Conservation (phyloP, 139 green algal genomes). For the Deuterostichococcus epilithicus region DNA sequence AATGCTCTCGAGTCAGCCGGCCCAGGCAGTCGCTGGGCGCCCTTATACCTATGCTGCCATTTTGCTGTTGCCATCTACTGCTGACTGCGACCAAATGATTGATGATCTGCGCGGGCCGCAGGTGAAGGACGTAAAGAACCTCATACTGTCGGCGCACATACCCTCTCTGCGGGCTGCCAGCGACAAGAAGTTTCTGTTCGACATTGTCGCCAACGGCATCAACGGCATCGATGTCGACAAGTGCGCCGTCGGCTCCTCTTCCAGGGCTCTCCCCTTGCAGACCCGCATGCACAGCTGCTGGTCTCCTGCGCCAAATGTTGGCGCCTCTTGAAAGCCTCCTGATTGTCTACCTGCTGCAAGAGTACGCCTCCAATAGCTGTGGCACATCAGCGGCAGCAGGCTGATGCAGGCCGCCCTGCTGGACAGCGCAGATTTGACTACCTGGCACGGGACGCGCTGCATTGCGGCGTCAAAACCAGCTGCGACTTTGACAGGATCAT, state of each 20-base stretch:
- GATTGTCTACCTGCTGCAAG: too few species aligned
- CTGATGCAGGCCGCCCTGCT: too few species aligned
- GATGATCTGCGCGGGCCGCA: conserved; percentile 26
- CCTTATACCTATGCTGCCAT: too few species aligned
- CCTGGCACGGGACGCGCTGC: conserved; percentile 52
- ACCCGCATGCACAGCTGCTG: too few species aligned
- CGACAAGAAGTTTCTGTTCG: conserved; percentile 57
- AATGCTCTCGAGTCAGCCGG: too few species aligned
- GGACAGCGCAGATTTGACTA: conserved; percentile 74
- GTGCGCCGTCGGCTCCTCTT: neutral
- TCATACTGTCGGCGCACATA: conserved; percentile 29
- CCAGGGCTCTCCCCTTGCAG: neutral
- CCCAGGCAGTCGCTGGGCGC: too few species aligned
- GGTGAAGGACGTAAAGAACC: conserved; percentile 22
- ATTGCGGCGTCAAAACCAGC: conserved; percentile 53
- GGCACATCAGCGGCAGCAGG: too few species aligned
- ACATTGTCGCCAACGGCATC: conserved; percentile 77
- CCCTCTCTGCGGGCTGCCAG: neutral
- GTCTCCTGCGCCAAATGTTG: too few species aligned
- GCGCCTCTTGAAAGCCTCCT: too few species aligned
- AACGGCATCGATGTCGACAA: conserved; percentile 85
- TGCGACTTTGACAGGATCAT: conserved; percentile 58
- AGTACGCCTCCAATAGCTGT: too few species aligned
- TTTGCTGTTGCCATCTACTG: too few species aligned
- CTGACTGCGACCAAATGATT: too few species aligned